These are phyloP conservation scores for Rutstroemia sp. DNA, from an alignment of 2,329 filamentous ascomycete species.

Conservation along the genomic window DNA sequence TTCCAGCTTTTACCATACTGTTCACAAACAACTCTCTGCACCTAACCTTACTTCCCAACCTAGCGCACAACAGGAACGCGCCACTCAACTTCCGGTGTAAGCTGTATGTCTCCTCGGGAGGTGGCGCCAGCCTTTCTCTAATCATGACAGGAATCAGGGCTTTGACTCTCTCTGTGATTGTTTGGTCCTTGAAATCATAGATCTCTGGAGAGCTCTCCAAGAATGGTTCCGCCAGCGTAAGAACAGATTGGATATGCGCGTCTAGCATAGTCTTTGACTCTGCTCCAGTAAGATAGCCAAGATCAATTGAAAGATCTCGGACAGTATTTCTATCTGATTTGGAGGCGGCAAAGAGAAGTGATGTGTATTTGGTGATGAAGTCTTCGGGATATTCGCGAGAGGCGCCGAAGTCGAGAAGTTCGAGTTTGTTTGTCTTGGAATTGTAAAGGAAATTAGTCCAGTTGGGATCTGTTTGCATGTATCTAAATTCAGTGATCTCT, in stretches of 20 bases:
- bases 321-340: constrained; percentile 58
- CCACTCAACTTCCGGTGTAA: constrained; percentile 92
- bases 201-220: constrained; percentile 64
- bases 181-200: constrained; percentile 92
- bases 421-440: constrained; percentile 59
- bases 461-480: constrained; percentile 99
- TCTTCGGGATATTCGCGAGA: constrained; percentile 73
- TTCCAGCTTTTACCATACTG: constrained; percentile 27
- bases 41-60: constrained; percentile 71
- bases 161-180: constrained; percentile 90
- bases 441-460: constrained; percentile 99
- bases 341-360: constrained; percentile 73
- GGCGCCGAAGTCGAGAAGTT: constrained; percentile 93
- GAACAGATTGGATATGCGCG: constrained; percentile 79
- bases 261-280: constrained; percentile 83
- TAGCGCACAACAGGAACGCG: constrained; percentile 86
- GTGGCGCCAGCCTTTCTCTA: constrained; percentile 76
- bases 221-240: constrained; percentile 92
- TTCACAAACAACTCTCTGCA: constrained; percentile 72
- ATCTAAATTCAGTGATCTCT: constrained; percentile 89
- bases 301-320: constrained; percentile 59
- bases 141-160: constrained; percentile 89
- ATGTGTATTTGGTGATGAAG: constrained; percentile 76
- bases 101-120: constrained; percentile 95
- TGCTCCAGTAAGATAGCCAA: constrained; percentile 88